Evolutionary conservation across 1,284 basidiomycete genomes (phyloP).

Genomic region (Leccinum subspadiceum): DNA sequence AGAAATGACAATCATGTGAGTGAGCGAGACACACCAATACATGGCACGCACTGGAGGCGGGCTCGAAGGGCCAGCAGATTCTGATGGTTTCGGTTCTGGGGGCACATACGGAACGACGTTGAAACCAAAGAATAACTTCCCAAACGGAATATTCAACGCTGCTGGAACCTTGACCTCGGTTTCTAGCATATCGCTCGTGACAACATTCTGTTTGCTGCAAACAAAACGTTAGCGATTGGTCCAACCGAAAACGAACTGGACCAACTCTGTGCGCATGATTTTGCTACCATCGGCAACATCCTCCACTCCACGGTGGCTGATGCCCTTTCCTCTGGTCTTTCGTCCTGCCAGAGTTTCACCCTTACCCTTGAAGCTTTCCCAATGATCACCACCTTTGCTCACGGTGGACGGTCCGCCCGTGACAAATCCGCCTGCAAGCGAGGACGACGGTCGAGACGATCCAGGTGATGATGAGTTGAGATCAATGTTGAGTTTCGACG

Average conservation of each 20-base stretch:
- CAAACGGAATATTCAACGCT: conserved; percentile 86
- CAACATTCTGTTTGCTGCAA: conserved; percentile 75
- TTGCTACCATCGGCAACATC: conserved; percentile 79
- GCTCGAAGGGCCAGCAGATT: conserved; percentile 24
- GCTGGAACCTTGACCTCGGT: conserved; percentile 83
- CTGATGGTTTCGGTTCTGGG: conserved; percentile 36
- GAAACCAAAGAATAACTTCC: conserved; percentile 94
- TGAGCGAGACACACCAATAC: conserved; percentile 1
- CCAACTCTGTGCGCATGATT: conserved; percentile 87
- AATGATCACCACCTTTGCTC: conserved; percentile 74
- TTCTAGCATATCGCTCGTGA: conserved; percentile 82
- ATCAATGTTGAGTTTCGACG: conserved; percentile 95
- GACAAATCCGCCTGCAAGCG: conserved; percentile 65
- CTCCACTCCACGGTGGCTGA: conserved; percentile 79
- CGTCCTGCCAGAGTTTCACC: conserved; percentile 87
- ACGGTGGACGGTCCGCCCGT: conserved; percentile 49
- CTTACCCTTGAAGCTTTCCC: conserved; percentile 93
- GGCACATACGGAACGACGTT: conserved; percentile 71
- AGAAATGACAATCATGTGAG: conserved; percentile 6
- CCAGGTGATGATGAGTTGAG: conserved; percentile 78
- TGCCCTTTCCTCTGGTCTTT: conserved; percentile 90
- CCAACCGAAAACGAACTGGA: conserved; percentile 16
- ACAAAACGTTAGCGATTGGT: conserved; percentile 12
- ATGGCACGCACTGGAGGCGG: conserved; percentile 23
- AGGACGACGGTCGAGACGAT: conserved; percentile 77